Evolutionary conservation across 352 stramenopile genomes (phyloP), one percentile per base, ranked within the genome.

Genomic region (Pythium scleroteichum): DNA sequence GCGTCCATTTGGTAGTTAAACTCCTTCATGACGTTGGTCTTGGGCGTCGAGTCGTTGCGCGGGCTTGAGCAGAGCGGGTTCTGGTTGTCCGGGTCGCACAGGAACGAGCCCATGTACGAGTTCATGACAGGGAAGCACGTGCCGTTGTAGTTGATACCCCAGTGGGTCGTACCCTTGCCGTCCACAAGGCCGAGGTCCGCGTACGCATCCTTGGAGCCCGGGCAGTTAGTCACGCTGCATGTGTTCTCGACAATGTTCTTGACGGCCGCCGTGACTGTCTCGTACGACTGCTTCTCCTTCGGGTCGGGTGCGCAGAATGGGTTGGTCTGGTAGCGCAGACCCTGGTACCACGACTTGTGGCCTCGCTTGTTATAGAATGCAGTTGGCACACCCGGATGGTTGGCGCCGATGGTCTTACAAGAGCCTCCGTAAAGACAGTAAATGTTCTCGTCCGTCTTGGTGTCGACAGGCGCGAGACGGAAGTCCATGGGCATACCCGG

Each of bases 1-100:
- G 77, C 82, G 23, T 91, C 79, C 79, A 89, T 91, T 54, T 91
- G 78, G 58, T 90, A 90, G 65, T 82, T 86, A 55, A 90, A 88
- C 14, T 64, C 13, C 48, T 80, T 74, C 76, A 89, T 88, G 16
- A 77, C 72, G 22, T 86, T 83, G 12, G 76, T 85, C 59, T 69
- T 61, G 0, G 75, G 75, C 24, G 19, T 67, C 3, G 53, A 66
- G 40, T 69, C 53, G n/a, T 74, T 71, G 0, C 81, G 76, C 41
- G 81, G 79, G 3, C 29, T 63, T 12, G 62, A 47, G 44, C 83
- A 93, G 7, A 72, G 64, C 42, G 53, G 12, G 40, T 76, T 52
- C 51, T 75, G 59, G 65, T 72, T 78, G 55, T 74, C 68, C 10
- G 62, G 68, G 22, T 76, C 66, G 26, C 71, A 78, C 35, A 78